Conservation (phyloP, 2,329 filamentous ascomycete species). For the Drechslerella coelobrocha region DNA sequence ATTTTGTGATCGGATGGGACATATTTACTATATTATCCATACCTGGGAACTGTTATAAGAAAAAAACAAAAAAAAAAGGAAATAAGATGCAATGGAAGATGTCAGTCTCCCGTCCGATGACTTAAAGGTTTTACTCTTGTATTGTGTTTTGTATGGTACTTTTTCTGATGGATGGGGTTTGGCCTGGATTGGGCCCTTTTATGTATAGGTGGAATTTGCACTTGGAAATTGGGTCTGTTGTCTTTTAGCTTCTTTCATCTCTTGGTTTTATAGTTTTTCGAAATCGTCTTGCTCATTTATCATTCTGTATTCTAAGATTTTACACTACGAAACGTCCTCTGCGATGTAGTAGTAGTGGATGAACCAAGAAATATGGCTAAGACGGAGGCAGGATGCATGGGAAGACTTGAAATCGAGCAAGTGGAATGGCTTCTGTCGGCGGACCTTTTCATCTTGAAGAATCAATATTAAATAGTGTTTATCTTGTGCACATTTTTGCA, state of each 20-base stretch:
- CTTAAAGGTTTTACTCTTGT: background rate
- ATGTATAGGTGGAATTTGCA: no score
- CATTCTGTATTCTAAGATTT: background rate
- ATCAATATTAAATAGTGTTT: no score
- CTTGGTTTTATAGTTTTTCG: background rate
- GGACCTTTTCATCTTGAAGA: no score
- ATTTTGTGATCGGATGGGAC: conserved; percentile 20
- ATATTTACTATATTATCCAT: conserved; percentile 14
- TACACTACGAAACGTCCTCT: no score
- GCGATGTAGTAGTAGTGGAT: no score
- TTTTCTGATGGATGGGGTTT: no score
- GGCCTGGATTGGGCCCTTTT: no score
- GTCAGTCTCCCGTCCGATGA: conserved; percentile 6
- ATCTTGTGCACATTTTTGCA: no score
- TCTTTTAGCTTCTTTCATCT: background rate
- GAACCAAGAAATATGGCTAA: no score
- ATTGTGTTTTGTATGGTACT: background rate
- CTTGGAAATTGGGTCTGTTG: background rate
- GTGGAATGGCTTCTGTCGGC: no score
- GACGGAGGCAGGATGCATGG: no score
- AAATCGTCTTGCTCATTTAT: background rate
- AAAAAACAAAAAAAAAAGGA: conserved; percentile 12
- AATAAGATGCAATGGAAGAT: conserved; percentile 9
- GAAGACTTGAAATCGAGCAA: no score
- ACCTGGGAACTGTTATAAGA: conserved; percentile 2